Evolutionary conservation across 139 green algal genomes (phyloP).

Genomic region (Astrephomene gubernaculifera): DNA sequence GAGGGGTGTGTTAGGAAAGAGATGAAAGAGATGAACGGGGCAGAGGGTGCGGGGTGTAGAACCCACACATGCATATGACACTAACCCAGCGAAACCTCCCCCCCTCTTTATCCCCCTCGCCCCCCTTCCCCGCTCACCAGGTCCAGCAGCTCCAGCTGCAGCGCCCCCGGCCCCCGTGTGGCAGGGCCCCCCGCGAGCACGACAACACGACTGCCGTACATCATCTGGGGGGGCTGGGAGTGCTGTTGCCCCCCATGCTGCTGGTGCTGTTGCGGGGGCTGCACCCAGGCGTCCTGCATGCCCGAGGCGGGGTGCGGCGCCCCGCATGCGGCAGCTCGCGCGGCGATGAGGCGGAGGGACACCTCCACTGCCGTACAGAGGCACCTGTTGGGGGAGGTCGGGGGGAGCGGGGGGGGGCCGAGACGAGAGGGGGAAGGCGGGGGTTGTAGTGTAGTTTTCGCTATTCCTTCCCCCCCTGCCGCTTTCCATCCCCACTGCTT

Average conservation of each 20-base stretch:
- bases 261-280: neutral
- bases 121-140: neutral
- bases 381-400: neutral
- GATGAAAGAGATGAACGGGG: no score
- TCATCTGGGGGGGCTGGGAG: no score
- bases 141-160: constrained; percentile 40
- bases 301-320: no score
- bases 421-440: neutral
- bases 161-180: constrained; percentile 12
- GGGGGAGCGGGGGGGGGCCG: neutral
- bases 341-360: constrained; percentile 13
- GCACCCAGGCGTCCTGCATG: neutral
- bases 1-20: no score
- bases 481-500: no score
- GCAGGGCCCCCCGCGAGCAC: constrained; percentile 20
- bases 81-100: no score
- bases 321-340: no score
- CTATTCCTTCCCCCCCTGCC: no score
- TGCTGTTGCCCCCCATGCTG: no score
- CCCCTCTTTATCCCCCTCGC: neutral
- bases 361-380: constrained; percentile 25
- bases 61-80: no score
- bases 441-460: no score
- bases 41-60: no score
- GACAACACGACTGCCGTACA: constrained; percentile 16